These are phyloP conservation scores for Cubamyces sp. DNA, from an alignment of 768 basidiomycete genomes.

Conservation along the genomic window DNA sequence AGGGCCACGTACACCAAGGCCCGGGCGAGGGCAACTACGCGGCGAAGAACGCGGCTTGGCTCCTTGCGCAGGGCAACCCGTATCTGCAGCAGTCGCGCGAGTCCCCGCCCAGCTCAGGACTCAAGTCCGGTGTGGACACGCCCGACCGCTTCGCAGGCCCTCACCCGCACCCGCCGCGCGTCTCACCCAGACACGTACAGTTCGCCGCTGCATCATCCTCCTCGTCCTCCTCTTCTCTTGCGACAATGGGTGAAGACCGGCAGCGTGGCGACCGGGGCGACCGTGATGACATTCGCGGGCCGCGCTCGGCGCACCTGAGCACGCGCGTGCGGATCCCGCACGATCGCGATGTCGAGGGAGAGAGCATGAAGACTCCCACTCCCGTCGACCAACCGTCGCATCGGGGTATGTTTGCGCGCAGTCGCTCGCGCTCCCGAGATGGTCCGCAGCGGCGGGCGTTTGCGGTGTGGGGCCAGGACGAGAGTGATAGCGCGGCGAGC, in stretches of 20 bases:
- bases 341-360: conserved; percentile 59
- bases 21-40: neutral
- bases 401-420: conserved; percentile 32
- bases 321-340: conserved; percentile 54
- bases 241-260: conserved; percentile 39
- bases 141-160: conserved; percentile 62
- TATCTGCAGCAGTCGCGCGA: conserved; percentile 39
- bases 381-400: conserved; percentile 33
- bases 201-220: conserved; percentile 37
- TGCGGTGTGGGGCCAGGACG: conserved; percentile 87
- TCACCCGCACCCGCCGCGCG: conserved; percentile 49
- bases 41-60: conserved; percentile 37
- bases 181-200: conserved; percentile 55
- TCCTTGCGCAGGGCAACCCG: conserved; percentile 38
- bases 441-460: conserved; percentile 44
- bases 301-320: conserved; percentile 35
- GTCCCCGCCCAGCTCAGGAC: conserved; percentile 40
- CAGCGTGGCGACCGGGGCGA: conserved; percentile 50
- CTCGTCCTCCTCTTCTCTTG: conserved; percentile 47
- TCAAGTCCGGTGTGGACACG: conserved; percentile 64
- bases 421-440: conserved; percentile 31
- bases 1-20: neutral
- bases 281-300: conserved; percentile 55
- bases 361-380: conserved; percentile 65
- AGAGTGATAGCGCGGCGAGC: conserved; percentile 84